These are phyloP conservation scores for Phytophthora megakarya DNA, from an alignment of 352 stramenopile species.

Conservation along the genomic window DNA sequence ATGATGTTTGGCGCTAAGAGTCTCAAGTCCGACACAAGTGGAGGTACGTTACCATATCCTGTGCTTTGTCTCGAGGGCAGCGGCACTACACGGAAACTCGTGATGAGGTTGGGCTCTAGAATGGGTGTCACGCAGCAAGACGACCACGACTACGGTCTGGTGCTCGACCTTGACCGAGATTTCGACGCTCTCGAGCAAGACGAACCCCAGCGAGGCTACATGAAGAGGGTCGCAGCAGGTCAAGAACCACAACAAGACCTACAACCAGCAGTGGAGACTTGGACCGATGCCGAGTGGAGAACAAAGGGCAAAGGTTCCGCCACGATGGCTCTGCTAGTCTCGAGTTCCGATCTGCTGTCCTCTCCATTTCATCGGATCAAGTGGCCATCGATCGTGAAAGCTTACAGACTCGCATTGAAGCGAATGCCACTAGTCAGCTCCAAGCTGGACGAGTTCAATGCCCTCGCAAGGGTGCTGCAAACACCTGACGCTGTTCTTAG, in stretches of 20 bases:
- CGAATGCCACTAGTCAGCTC: constrained; percentile 51
- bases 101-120: constrained; percentile 51
- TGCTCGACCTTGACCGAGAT: constrained; percentile 63
- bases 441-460: constrained; percentile 71
- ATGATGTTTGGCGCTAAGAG: constrained; percentile 41
- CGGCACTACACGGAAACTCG: constrained; percentile 40
- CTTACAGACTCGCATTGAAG: constrained; percentile 52
- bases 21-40: constrained; percentile 25
- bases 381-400: constrained; percentile 52
- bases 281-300: constrained; percentile 59
- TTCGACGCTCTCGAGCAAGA: constrained; percentile 37
- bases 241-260: constrained; percentile 30
- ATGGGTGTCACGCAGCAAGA: constrained; percentile 51
- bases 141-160: constrained; percentile 67
- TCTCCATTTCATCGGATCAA: constrained; percentile 59
- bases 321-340: constrained; percentile 39
- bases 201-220: constrained; percentile 40
- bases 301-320: constrained; percentile 26
- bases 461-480: constrained; percentile 54
- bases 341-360: constrained; percentile 52
- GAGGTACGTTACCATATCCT: constrained; percentile 53
- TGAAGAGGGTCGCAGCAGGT: constrained; percentile 38
- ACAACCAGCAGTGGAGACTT: constrained; percentile 19
- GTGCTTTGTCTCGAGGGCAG: constrained; percentile 53
- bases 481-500: constrained; percentile 46